phyloP scores from a whole-genome alignment of 2,329 filamentous ascomycete species.

The Myrmaecium sp. region DNA sequence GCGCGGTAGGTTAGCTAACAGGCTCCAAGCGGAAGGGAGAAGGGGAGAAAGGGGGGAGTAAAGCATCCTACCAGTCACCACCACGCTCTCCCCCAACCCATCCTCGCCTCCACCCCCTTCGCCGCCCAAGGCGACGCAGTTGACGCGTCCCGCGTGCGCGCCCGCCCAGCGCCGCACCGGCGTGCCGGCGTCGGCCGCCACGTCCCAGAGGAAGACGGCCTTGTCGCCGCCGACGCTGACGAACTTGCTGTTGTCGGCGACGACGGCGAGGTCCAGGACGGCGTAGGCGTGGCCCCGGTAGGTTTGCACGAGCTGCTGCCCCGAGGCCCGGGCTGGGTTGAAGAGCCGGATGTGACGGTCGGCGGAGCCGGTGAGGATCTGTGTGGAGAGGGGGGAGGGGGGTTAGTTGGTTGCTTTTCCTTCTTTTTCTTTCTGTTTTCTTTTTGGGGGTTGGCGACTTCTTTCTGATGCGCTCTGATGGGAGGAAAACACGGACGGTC shows the following conservation, averaged over 20 bases:
- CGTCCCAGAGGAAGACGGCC: constrained; percentile 87
- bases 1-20: constrained; percentile 3
- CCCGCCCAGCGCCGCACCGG: constrained; percentile 62
- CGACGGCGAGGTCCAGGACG: constrained; percentile 63
- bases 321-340: constrained; percentile 46
- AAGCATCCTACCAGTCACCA: constrained; percentile 38
- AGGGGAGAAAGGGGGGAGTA: background rate
- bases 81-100: too few species aligned
- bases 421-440: too few species aligned
- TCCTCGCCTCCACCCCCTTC: constrained; percentile 51
- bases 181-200: constrained; percentile 58
- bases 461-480: background rate
- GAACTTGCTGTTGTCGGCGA: constrained; percentile 64
- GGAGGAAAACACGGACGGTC: too few species aligned
- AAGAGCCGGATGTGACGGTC: constrained; percentile 78
- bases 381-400: background rate
- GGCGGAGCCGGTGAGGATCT: constrained; percentile 63
- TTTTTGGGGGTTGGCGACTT: background rate
- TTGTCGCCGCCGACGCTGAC: constrained; percentile 81
- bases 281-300: constrained; percentile 87
- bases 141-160: constrained; percentile 57
- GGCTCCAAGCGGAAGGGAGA: too few species aligned
- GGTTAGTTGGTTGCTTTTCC: constrained; percentile 2
- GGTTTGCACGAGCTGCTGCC: constrained; percentile 53
- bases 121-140: constrained; percentile 64